phyloP scores from a whole-genome alignment of 2,329 filamentous ascomycete species.

The Bisporella sp. region DNA sequence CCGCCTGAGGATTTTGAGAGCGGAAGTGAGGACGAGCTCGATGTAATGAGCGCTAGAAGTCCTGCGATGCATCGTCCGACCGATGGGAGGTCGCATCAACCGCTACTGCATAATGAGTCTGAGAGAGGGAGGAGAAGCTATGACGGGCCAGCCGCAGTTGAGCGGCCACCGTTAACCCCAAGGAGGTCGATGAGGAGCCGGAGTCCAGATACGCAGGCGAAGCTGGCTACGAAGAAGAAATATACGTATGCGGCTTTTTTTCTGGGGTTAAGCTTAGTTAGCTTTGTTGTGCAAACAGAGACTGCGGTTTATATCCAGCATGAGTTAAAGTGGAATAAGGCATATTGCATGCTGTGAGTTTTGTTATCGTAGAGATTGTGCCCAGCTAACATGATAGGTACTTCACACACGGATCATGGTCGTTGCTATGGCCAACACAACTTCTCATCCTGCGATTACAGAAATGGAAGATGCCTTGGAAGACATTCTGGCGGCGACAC shows the following conservation, averaged over 20 bases:
- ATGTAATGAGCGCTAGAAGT: conserved; percentile 31
- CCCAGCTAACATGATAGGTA: conserved; percentile 40
- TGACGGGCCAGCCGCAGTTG: conserved; percentile 14
- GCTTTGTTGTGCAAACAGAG: conserved; percentile 92
- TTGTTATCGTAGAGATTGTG: background rate
- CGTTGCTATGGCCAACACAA: conserved; percentile 80
- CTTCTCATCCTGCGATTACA: conserved; percentile 73
- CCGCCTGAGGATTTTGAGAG: background rate
- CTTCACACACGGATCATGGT: conserved; percentile 92
- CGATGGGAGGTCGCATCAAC: conserved; percentile 32
- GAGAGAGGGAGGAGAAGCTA: conserved; percentile 26
- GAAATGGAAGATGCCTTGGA: conserved; percentile 72
- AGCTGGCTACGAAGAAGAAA: conserved; percentile 64
- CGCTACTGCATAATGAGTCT: conserved; percentile 25
- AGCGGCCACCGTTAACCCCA: conserved; percentile 33
- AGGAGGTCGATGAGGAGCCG: conserved; percentile 67
- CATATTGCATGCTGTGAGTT: conserved; percentile 94
- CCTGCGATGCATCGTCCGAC: conserved; percentile 30
- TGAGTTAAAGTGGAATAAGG: conserved; percentile 89
- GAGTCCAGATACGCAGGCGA: conserved; percentile 61
- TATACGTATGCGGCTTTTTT: conserved; percentile 86
- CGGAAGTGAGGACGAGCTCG: conserved; percentile 16
- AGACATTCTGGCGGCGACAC: conserved; percentile 76
- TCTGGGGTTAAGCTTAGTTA: conserved; percentile 72
- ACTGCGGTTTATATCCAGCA: conserved; percentile 93